phyloP scores from a whole-genome alignment of 495 filamentous ascomycete genomes.

The Penicillium goetzii region DNA sequence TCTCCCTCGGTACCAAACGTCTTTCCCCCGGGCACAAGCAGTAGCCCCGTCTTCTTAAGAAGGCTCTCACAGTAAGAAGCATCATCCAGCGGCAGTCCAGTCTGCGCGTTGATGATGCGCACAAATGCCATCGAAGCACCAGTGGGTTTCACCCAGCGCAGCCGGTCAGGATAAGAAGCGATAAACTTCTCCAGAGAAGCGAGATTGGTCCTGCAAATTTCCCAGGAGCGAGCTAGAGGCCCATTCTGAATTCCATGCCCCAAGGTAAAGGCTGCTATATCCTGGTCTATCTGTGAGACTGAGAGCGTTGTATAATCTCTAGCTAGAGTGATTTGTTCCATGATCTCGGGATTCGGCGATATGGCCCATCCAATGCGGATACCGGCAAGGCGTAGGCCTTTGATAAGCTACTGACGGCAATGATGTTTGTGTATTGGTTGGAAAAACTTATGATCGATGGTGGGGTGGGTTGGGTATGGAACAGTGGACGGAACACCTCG shows the following conservation, averaged over 20 bases:
- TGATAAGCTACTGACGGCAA: neutral
- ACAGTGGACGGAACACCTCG: neutral
- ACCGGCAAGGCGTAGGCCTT: neutral
- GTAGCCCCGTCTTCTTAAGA: neutral
- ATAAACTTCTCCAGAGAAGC: neutral
- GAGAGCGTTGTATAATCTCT: neutral
- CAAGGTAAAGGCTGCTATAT: neutral
- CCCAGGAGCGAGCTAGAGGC: neutral
- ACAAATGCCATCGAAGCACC: slow-evolving; percentile 1
- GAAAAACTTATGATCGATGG: neutral
- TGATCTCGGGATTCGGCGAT: neutral
- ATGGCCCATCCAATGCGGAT: neutral
- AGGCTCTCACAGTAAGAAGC: neutral
- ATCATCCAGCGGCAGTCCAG: neutral
- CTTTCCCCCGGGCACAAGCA: neutral
- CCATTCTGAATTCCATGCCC: neutral
- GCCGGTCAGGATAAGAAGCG: neutral
- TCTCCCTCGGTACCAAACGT: neutral
- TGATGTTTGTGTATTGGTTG: neutral
- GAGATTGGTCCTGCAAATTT: neutral
- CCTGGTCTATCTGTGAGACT: neutral
- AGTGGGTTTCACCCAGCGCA: neutral
- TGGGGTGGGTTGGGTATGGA: neutral
- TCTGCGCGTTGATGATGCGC: neutral
- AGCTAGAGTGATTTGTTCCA: neutral